Evolutionary conservation across 352 stramenopile genomes (phyloP).

Genomic region (Elongisporangium anandrum): DNA sequence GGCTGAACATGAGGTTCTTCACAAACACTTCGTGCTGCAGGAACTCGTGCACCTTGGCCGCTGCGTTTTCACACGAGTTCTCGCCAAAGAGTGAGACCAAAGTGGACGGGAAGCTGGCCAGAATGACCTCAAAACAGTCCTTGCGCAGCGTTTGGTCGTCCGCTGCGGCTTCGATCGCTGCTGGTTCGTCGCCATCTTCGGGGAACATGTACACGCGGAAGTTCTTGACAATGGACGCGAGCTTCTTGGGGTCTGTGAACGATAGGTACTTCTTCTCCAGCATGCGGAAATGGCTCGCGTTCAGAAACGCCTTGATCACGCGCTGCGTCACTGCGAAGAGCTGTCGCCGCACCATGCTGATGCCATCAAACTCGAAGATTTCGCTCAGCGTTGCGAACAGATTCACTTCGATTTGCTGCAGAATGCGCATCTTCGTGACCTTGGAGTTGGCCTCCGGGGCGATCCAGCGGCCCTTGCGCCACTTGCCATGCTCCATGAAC

Average conservation of each 20-base stretch:
- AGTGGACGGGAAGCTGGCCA: slow-evolving; percentile 65
- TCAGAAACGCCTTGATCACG: slow-evolving; percentile 79
- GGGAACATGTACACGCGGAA: slow-evolving; percentile 69
- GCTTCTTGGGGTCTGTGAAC: slow-evolving; percentile 68
- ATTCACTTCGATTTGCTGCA: slow-evolving; percentile 79
- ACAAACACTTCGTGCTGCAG: slow-evolving; percentile 85
- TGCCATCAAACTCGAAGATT: slow-evolving; percentile 83
- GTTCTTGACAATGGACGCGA: slow-evolving; percentile 44
- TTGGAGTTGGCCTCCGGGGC: slow-evolving; percentile 64
- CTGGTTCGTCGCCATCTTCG: slow-evolving; percentile 4
- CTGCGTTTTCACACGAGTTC: slow-evolving; percentile 61
- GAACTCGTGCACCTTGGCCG: slow-evolving; percentile 84
- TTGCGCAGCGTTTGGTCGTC: slow-evolving; percentile 59
- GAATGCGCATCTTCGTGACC: slow-evolving; percentile 74
- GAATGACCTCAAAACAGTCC: slow-evolving; percentile 63
- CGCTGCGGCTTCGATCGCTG: slow-evolving; percentile 4
- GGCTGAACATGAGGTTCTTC: slow-evolving; percentile 81
- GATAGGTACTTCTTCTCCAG: slow-evolving; percentile 79
- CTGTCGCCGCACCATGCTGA: slow-evolving; percentile 75
- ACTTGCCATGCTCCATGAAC: slow-evolving; percentile 72
- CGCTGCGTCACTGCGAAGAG: slow-evolving; percentile 81
- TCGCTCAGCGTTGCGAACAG: slow-evolving; percentile 73
- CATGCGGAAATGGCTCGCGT: slow-evolving; percentile 74
- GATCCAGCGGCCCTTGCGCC: slow-evolving; percentile 48
- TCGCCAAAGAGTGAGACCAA: slow-evolving; percentile 78